Base-by-base conservation (phyloP, 345 rosid genomes). In the Eutrema heterophyllum region DNA sequence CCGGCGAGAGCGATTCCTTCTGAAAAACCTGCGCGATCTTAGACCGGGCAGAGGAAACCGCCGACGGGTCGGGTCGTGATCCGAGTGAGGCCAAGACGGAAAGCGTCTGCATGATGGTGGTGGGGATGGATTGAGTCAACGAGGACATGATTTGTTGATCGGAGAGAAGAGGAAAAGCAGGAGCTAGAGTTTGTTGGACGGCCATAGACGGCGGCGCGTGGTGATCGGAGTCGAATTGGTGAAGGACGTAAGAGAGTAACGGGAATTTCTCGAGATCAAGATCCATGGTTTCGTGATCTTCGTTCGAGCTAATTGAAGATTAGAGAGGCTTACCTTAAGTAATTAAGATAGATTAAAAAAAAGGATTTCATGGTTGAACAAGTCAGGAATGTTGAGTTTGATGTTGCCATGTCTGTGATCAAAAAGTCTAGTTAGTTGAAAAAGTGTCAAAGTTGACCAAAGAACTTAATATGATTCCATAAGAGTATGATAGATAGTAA, bases 1-100 rank as follows among this genome's bases (percentile, higher is more conserved):
- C 84, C 14, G 81, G 81, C 4, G 87, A 80, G 29, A 77, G 41
- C 0, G 86, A 73, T 0, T 66, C 77, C 54, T 57, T 63, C 64
- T 59, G 46, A 59, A 59, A 33, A 71, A 83, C 76, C 74, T 84
- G 81, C 50, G 82, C 63, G 15, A 95, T 82, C 86, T 79, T 89
- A 40, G 81, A 71, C 16, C 84, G 84, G 29, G 99, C 97, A 3
- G 73, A 71, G 72, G 88, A 82, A 35, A 92, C 87, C 0, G 96
- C 71, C 14, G 76, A 84, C 1, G 84, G 90, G 80, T 88, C 90
- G 11, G 97, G 99, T 2, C 91, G 85, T 27, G 89, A 84, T 2
- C 97, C 97, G 2, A 94, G 84, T 48, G 89, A 86, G 30, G 52
- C 81, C 65, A 88, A 87, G 54, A 92, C 82, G 43, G 80, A 66